A percentile compares a stretch with the other conserved stretches of the same genome.
Conservation (phyloP, 2,329 filamentous ascomycete genomes). For the Alternaria metachromatica region DNA sequence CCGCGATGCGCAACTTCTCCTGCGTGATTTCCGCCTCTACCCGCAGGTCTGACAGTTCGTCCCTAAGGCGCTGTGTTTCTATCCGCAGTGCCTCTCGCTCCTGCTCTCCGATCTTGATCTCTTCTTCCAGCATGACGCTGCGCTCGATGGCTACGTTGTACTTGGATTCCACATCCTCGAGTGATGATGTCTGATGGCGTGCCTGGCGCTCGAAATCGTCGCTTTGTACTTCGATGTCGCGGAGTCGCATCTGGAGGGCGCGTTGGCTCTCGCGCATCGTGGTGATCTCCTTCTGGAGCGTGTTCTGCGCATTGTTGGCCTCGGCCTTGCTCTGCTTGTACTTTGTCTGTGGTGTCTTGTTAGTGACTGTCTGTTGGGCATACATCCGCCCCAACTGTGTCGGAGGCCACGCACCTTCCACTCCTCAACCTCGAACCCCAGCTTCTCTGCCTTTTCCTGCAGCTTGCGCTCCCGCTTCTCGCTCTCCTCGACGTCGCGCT, state of each 20-base stretch:
- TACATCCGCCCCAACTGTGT: not conserved
- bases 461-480: slow-evolving; percentile 89
- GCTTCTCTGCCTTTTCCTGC: slow-evolving; percentile 83
- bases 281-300: slow-evolving; percentile 94
- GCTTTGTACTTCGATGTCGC: slow-evolving; percentile 97
- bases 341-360: slow-evolving; percentile 69
- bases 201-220: slow-evolving; percentile 98
- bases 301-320: slow-evolving; percentile 81
- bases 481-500: slow-evolving; percentile 93
- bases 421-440: slow-evolving; percentile 91
- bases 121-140: slow-evolving; percentile 91
- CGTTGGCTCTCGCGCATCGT: slow-evolving; percentile 84
- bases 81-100: slow-evolving; percentile 90
- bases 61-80: slow-evolving; percentile 85
- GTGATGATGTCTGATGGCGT: slow-evolving; percentile 90
- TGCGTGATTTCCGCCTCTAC: slow-evolving; percentile 94
- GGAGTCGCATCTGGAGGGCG: slow-evolving; percentile 79
- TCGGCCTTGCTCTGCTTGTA: slow-evolving; percentile 94
- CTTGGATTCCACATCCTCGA: slow-evolving; percentile 96
- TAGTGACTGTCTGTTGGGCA: slow-evolving; percentile 1
- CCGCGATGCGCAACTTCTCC: slow-evolving; percentile 84
- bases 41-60: slow-evolving; percentile 90
- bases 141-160: slow-evolving; percentile 95
- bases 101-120: slow-evolving; percentile 88
- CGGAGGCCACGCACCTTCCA: slow-evolving; percentile 78